Evolutionary conservation across 2,329 filamentous ascomycete species (phyloP).

Genomic region (Scedosporium dehoogii): DNA sequence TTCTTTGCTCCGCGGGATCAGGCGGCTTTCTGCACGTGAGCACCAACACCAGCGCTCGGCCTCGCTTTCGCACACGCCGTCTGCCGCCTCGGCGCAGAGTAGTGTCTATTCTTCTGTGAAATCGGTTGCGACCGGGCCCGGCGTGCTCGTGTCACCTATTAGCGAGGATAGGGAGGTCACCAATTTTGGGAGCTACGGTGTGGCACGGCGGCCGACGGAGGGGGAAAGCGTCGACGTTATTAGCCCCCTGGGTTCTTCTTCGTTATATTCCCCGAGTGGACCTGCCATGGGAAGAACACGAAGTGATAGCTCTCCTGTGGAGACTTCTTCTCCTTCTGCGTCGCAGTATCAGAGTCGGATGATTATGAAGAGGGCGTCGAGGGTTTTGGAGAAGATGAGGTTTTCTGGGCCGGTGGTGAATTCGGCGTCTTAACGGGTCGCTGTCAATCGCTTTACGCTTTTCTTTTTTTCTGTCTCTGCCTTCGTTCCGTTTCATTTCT

Average conservation of each 20-base stretch:
- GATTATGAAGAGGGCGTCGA: neutral
- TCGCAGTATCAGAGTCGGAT: neutral
- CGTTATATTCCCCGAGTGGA: neutral
- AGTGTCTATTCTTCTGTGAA: neutral
- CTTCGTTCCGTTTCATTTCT: neutral
- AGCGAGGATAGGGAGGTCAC: neutral
- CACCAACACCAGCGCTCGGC: neutral
- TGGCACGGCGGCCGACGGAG: neutral
- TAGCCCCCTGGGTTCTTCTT: neutral
- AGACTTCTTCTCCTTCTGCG: neutral
- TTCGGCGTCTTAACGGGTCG: neutral
- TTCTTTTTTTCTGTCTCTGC: neutral
- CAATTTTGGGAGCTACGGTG: neutral
- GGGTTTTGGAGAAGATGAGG: constrained; percentile 1
- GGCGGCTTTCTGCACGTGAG: neutral
- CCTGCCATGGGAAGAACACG: neutral
- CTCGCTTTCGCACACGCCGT: neutral
- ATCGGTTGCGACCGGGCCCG: neutral
- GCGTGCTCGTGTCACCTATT: neutral
- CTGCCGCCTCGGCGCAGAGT: neutral
- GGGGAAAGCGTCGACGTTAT: neutral
- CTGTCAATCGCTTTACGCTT: neutral
- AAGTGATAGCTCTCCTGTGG: neutral
- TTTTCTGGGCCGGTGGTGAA: neutral
- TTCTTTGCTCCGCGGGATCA: neutral